These are phyloP conservation scores for Fusarium anthophilum DNA, from an alignment of 2,329 filamentous ascomycete species.

Conservation along the genomic window DNA sequence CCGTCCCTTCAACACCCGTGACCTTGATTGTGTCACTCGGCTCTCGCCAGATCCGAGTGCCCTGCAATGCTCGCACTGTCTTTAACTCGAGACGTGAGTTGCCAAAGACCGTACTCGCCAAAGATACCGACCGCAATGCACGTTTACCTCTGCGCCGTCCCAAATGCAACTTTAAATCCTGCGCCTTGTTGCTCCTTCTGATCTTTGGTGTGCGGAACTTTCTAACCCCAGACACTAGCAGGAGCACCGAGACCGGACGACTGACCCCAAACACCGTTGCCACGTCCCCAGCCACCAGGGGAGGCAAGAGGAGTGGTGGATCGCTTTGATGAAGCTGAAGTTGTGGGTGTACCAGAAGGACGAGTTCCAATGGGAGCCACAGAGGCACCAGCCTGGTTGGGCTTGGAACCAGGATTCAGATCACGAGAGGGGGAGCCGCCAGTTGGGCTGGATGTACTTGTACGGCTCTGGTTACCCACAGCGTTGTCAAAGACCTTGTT, in stretches of 20 bases:
- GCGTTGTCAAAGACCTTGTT: slow-evolving; percentile 71
- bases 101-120: slow-evolving; percentile 12
- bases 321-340: slow-evolving; percentile 70
- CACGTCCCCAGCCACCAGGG: slow-evolving; percentile 84
- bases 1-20: slow-evolving; percentile 35
- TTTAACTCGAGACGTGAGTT: slow-evolving; percentile 13
- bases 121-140: slow-evolving; percentile 36
- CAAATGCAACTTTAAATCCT: slow-evolving; percentile 40
- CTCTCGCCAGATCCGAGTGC: slow-evolving; percentile 34
- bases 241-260: slow-evolving; percentile 85
- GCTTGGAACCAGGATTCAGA: slow-evolving; percentile 62
- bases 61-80: slow-evolving; percentile 17
- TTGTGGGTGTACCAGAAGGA: slow-evolving; percentile 69
- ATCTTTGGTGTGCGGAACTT: neutral
- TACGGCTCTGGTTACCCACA: slow-evolving; percentile 71
- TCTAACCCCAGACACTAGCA: slow-evolving; percentile 92
- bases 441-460: slow-evolving; percentile 84
- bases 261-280: slow-evolving; percentile 85
- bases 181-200: slow-evolving; percentile 7
- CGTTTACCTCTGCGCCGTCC: slow-evolving; percentile 42
- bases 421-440: slow-evolving; percentile 81
- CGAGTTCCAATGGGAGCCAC: slow-evolving; percentile 96
- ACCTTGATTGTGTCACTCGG: slow-evolving; percentile 30
- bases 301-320: slow-evolving; percentile 92
- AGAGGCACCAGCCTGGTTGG: slow-evolving; percentile 65